These are phyloP conservation scores for Mortierella sp. DNA, from an alignment of 371 early-diverging fungal genomes.

Conservation along the genomic window DNA sequence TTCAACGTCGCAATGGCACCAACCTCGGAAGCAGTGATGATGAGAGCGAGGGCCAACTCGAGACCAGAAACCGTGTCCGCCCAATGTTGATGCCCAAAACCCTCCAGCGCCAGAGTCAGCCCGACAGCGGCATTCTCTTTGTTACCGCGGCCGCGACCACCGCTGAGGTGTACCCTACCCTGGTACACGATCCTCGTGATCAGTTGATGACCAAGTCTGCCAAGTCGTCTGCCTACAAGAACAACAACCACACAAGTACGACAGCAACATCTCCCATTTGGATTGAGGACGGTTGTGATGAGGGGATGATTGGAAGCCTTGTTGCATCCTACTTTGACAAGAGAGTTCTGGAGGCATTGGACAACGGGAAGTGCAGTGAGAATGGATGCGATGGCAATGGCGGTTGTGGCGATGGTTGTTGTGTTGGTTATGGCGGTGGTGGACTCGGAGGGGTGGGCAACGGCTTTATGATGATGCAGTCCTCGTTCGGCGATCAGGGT, in stretches of 20 bases:
- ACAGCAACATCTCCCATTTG: slow-evolving; percentile 2
- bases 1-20: background rate
- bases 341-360: slow-evolving; percentile 16
- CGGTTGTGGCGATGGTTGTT: slow-evolving; percentile 2
- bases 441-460: slow-evolving; percentile 13
- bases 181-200: slow-evolving; percentile 19
- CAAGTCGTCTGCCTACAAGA: background rate
- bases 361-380: too few relatives aligned
- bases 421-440: background rate
- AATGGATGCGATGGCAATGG: background rate
- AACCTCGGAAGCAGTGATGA: slow-evolving; percentile 16
- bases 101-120: slow-evolving; percentile 20
- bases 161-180: slow-evolving; percentile 24
- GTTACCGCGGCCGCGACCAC: slow-evolving; percentile 32
- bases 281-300: slow-evolving; percentile 8
- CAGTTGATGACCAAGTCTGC: background rate
- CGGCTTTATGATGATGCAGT: slow-evolving; percentile 36
- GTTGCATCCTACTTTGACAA: slow-evolving; percentile 35
- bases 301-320: slow-evolving; percentile 16
- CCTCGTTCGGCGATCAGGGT: slow-evolving; percentile 42
- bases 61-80: background rate
- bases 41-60: slow-evolving; percentile 7
- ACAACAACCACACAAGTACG: slow-evolving; percentile 25
- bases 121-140: slow-evolving; percentile 46
- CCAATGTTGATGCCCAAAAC: background rate